Percentiles rank a stretch among this genome's conserved stretches.
phyloP scores from a whole-genome alignment of 2,329 filamentous ascomycete species.

The Elsinoe fawcettii region DNA sequence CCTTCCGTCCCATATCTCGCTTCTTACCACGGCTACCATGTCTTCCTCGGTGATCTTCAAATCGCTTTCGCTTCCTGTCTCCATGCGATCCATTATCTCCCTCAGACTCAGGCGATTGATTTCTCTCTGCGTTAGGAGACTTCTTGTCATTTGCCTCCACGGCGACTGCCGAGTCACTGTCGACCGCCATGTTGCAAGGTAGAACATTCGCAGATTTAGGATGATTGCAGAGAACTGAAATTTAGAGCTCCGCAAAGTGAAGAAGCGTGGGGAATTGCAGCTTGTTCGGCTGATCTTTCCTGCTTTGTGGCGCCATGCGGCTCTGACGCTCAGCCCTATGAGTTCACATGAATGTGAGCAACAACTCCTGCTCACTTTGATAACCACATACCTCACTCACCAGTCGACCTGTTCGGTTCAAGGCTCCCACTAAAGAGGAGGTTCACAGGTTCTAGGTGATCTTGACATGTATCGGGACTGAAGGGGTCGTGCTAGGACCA shows the following conservation, averaged over 20 bases:
- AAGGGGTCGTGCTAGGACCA: background rate
- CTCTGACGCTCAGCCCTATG: background rate
- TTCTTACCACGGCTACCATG: slow-evolving; percentile 44
- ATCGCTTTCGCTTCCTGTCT: slow-evolving; percentile 20
- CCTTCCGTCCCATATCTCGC: slow-evolving; percentile 58
- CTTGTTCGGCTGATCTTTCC: background rate
- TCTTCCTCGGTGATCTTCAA: slow-evolving; percentile 24
- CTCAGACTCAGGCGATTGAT: background rate
- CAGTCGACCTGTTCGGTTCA: background rate
- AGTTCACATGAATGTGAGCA: background rate
- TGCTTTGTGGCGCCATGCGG: background rate
- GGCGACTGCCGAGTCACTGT: slow-evolving; percentile 2
- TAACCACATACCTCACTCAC: background rate
- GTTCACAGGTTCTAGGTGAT: background rate
- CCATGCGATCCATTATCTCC: slow-evolving; percentile 5
- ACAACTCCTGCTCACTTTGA: background rate
- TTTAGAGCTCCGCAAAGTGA: background rate
- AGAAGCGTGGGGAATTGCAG: background rate
- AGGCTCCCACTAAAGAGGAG: background rate
- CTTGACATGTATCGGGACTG: background rate
- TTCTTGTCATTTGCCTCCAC: background rate
- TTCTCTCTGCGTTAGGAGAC: background rate
- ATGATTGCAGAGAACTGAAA: background rate
- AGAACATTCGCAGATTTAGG: background rate
- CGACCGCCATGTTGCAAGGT: slow-evolving; percentile 8